Evolutionary conservation across 139 green algal genomes (phyloP).

Genomic region (Deuterostichococcus epilithicus): DNA sequence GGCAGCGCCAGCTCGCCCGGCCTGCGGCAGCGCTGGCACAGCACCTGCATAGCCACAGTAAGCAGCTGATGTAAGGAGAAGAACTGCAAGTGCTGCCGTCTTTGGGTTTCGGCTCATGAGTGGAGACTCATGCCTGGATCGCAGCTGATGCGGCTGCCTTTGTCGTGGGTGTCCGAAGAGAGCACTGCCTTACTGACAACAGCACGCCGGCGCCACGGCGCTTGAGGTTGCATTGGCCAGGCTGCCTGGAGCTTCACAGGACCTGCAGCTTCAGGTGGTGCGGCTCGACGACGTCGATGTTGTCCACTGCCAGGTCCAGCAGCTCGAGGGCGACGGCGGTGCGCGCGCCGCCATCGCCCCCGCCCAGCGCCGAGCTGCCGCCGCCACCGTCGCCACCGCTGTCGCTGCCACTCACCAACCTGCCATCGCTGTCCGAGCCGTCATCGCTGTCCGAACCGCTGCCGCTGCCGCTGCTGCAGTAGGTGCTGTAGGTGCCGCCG

Average conservation of each 20-base stretch:
- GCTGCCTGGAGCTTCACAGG: background rate
- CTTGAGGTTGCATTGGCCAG: background rate
- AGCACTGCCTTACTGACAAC: no score
- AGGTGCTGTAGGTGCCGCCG: no score
- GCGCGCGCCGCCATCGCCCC: background rate
- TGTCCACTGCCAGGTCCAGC: constrained; percentile 17
- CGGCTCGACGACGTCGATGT: constrained; percentile 17
- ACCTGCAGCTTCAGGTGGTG: constrained; percentile 14
- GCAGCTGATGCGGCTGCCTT: background rate
- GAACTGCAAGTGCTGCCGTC: background rate
- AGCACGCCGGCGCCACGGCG: no score
- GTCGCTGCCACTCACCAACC: no score
- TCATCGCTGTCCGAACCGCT: no score
- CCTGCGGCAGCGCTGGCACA: constrained; percentile 10
- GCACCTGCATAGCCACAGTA: constrained; percentile 6
- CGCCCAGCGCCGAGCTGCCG: no score
- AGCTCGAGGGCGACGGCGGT: constrained; percentile 7
- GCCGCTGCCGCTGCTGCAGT: no score
- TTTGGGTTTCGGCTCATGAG: no score
- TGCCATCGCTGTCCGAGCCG: no score
- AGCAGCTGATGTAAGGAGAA: background rate
- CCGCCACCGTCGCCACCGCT: no score
- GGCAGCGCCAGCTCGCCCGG: constrained; percentile 2
- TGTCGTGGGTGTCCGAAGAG: background rate
- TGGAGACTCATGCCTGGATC: background rate